Evolutionary conservation across 2,329 filamentous ascomycete species (phyloP), one percentile per base, ranked within the genome.

Genomic region (Phialophora macrospora): DNA sequence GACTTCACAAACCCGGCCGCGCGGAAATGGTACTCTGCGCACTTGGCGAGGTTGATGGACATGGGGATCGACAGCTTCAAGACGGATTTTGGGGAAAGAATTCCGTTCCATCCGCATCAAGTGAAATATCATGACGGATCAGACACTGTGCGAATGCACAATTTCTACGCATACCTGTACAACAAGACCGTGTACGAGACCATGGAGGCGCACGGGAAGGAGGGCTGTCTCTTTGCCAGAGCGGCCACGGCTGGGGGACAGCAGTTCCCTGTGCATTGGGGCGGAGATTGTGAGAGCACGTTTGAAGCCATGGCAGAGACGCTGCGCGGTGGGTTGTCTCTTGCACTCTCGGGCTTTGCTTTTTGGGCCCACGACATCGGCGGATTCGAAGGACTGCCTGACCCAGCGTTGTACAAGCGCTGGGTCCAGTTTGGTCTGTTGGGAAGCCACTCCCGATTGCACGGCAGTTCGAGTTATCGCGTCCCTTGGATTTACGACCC

Each of bases 401-500:
- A 82, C 1, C 87, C 86, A 0, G 88, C 86, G 79, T 85, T 92
- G 71, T 92, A 92, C 77, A 92, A 91, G 78, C 86, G 89, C 56
- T 92, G 89, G 89, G 88, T 91, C 5, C 88, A 88, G n/a, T 90
- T 91, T 75, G 89, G 89, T 0, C 81, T 91, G 1, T 78, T 92
- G 48, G 90, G 88, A 70, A 86, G 85, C 9, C 89, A 92, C 75
- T 90, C 87, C 44, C 84, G 89, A 14, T 81, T 92, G 11, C 89
- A 92, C 74, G 89, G 89, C 2, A 88, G 86, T 58, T 85, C 82
- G 66, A 89, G 86, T 3, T 92, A 90, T 77, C 87, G 89, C 20
- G 88, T 91, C n/a, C 89, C 89, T 2, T 92, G 89, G 89, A 83
- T 86, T 51, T 87, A 91, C 66, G 89, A 90, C 41, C n/a, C 55